Evolutionary conservation across 2,329 filamentous ascomycete species (phyloP).

Genomic region (Aspergillus brunneoviolaceus): DNA sequence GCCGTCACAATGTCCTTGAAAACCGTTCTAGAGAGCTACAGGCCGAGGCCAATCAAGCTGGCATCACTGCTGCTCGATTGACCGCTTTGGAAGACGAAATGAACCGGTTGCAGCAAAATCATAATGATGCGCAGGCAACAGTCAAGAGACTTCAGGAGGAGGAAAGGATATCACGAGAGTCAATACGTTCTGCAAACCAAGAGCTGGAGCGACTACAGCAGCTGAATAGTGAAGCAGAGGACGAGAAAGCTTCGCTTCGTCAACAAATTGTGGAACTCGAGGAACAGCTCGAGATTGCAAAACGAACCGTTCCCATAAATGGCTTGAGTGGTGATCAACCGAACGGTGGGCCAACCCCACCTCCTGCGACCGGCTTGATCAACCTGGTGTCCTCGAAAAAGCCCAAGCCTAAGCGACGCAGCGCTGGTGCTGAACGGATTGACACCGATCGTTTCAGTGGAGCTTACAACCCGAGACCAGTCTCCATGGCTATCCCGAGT

Average conservation of each 20-base stretch:
- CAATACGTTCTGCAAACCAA: conserved; percentile 71
- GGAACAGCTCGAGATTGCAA: conserved; percentile 87
- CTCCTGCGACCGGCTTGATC: conserved; percentile 75
- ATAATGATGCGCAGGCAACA: conserved; percentile 85
- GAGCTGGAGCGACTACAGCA: conserved; percentile 79
- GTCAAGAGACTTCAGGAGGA: conserved; percentile 95
- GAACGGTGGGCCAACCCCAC: conserved; percentile 61
- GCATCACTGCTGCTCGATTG: conserved; percentile 87
- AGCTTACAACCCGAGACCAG: conserved; percentile 89
- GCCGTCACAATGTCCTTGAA: conserved; percentile 84
- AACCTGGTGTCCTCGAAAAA: conserved; percentile 97
- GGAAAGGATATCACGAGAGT: conserved; percentile 80
- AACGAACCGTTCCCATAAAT: conserved; percentile 72
- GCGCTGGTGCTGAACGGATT: conserved; percentile 81
- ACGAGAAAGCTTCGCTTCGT: conserved; percentile 79
- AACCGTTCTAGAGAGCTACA: conserved; percentile 90
- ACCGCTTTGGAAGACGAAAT: conserved; percentile 94
- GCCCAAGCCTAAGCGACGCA: conserved; percentile 76
- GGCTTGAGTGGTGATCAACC: conserved; percentile 57
- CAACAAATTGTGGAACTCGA: conserved; percentile 88
- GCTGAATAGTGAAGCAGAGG: conserved; percentile 73
- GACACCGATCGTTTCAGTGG: conserved; percentile 87
- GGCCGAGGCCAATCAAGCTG: conserved; percentile 94
- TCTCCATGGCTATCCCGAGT: conserved; percentile 82
- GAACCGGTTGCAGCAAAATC: conserved; percentile 82